Evolutionary conservation across 169 alveolate genomes (phyloP), one percentile per base, ranked within the genome.

Genomic region (Cryptosporidium andersoni): DNA sequence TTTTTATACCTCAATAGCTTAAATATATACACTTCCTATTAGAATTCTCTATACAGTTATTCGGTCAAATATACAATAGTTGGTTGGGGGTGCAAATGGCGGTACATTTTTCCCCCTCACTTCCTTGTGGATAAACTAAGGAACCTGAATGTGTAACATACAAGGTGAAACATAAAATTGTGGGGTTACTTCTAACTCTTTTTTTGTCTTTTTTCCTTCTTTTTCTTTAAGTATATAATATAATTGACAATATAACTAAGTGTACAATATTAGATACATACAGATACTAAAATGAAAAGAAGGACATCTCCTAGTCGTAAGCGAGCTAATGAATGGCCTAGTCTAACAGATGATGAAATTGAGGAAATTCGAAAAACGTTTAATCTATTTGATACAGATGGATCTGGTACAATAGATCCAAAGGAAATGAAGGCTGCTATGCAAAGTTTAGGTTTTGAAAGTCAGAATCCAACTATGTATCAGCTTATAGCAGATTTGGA

Each of bases 361-460:
- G 98, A 96, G 51, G 99, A 98, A 92, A 97, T 97, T 80, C 95
- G 98, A 67, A 99, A 98, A 90, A 99, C 99, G 14, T 98, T 98
- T 94, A 97, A 97, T 85, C 93, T 97, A 48, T 98, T 98, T 89
- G 99, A 98, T 93, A 96, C 99, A 8, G 99, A 98, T 80, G 99
- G 99, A n/a, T 93, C 98, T 25, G 98, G 98, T 14, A 94, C 97
- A 16, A 95, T 98, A 60, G 99, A 98, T 82, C 99, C 99, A 64
- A 96, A 96, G 89, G 99, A 98, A 92, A 95, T 98, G 53, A 97
- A 97, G 90, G 98, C 99, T 40, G 99, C 99, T 11, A 97, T 98
- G 99, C 97, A 95, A 91, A 95, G 98, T 64, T 93, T 98, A n/a
- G 99, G 99, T 62, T 96, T 98, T 80, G 99, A 98, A 89, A 95